A percentile compares a stretch with the other conserved stretches of the same genome.
Evolutionary conservation across 805 yeast species (phyloP).

Genomic region (Phaffomyces opuntiae): DNA sequence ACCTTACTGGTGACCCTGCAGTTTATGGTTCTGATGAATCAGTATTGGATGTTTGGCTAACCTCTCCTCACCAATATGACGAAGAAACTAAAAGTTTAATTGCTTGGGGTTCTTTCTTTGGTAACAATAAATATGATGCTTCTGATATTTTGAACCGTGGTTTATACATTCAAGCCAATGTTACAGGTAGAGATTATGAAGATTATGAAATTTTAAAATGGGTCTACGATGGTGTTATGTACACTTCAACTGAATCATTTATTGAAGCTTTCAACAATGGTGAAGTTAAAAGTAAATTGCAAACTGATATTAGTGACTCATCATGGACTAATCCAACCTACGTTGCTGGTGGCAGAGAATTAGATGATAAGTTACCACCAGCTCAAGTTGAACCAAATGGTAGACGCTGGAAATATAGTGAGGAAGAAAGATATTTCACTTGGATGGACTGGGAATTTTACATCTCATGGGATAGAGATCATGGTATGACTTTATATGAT

Average conservation of each 20-base stretch:
- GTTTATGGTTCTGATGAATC: conserved; percentile 17
- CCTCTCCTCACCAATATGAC: conserved; percentile 17
- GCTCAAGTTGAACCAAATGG: conserved; percentile 22
- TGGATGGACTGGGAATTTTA: conserved; percentile 27
- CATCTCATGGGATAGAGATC: conserved; percentile 21
- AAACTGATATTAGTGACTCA: conserved; percentile 5
- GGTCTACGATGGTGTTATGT: conserved; percentile 17
- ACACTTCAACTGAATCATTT: conserved; percentile 20
- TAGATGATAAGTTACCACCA: conserved; percentile 22
- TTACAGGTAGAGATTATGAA: conserved; percentile 18
- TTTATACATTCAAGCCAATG: conserved; percentile 15
- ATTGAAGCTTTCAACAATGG: conserved; percentile 18
- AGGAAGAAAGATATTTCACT: conserved; percentile 22
- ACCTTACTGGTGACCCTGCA: conserved; percentile 9
- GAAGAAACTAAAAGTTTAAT: conserved; percentile 12
- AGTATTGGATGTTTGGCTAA: conserved; percentile 18
- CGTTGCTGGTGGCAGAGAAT: conserved; percentile 15
- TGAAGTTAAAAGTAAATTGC: conserved; percentile 14
- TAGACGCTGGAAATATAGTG: conserved; percentile 22
- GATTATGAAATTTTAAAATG: conserved; percentile 13
- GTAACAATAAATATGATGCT: conserved; percentile 17
- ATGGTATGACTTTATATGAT: conserved; percentile 21
- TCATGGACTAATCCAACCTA: conserved; percentile 9
- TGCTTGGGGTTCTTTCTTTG: conserved; percentile 17
- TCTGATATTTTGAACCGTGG: conserved; percentile 21